Evolutionary conservation across 345 rosid species (phyloP).

Genomic region (Lagerstroemia speciosa): DNA sequence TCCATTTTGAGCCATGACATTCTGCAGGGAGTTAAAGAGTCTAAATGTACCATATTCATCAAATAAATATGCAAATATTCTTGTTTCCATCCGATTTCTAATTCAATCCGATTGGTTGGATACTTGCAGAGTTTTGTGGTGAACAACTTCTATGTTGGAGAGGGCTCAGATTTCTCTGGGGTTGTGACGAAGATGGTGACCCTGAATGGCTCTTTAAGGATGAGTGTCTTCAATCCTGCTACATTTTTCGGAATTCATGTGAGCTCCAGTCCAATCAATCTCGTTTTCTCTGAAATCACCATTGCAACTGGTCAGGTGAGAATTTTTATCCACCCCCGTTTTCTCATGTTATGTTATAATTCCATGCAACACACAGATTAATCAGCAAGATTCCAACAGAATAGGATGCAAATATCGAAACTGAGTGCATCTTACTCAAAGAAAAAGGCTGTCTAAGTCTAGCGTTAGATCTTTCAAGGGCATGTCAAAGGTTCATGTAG

Average conservation of each 20-base stretch:
- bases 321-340: neutral
- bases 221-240: constrained; percentile 65
- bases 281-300: constrained; percentile 41
- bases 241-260: constrained; percentile 69
- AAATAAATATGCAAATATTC: no score
- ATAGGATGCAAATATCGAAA: neutral
- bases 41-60: no score
- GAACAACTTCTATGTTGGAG: constrained; percentile 49
- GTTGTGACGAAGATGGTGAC: constrained; percentile 66
- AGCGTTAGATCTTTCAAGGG: neutral
- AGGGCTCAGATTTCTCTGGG: constrained; percentile 70
- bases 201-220: constrained; percentile 49
- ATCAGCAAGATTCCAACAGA: neutral
- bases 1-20: neutral
- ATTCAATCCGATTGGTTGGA: neutral
- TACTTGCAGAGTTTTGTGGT: constrained; percentile 55
- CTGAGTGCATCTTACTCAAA: no score
- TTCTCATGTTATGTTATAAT: no score
- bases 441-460: neutral
- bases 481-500: neutral
- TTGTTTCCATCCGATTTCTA: no score
- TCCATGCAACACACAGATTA: no score
- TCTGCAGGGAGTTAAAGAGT: no score
- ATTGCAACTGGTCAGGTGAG: constrained; percentile 62
- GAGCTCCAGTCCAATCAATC: constrained; percentile 50